Evolutionary conservation across 192 early-diverging fungal genomes (phyloP).

Genomic region (Coemansia sp.): DNA sequence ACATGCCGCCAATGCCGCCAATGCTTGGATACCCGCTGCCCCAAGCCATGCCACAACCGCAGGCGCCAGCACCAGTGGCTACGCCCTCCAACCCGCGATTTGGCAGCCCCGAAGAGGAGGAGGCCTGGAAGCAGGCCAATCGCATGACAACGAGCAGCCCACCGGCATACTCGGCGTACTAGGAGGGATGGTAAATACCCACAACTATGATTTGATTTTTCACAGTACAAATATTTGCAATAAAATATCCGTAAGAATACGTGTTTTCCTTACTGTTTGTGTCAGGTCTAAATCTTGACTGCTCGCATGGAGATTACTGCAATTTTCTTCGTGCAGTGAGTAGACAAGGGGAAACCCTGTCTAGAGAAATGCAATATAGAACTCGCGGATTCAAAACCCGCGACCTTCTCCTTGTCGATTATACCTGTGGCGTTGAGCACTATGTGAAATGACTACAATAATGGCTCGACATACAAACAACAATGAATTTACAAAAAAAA

Average conservation of each 20-base stretch:
- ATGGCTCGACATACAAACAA: constrained; percentile 29
- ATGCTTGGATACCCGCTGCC: neutral
- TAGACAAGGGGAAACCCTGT: constrained; percentile 7
- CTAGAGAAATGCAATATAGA: neutral
- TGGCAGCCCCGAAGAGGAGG: neutral
- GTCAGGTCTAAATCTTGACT: constrained; percentile 7
- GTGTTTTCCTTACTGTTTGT: neutral
- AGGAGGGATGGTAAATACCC: neutral
- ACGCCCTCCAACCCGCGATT: neutral
- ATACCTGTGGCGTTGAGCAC: constrained; percentile 27
- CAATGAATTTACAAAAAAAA: neutral
- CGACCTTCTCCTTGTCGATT: neutral
- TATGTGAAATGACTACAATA: constrained; percentile 16
- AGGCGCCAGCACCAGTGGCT: neutral
- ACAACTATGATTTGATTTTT: neutral
- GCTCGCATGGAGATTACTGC: neutral
- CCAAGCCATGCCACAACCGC: neutral
- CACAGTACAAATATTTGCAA: neutral
- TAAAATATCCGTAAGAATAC: neutral
- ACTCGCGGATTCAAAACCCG: neutral
- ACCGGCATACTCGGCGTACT: neutral
- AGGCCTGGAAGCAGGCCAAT: neutral
- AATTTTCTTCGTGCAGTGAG: neutral
- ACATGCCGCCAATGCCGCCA: neutral
- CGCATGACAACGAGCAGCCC: neutral